phyloP scores from a whole-genome alignment of 2,329 filamentous ascomycete species.

The Meredithiella fracta region DNA sequence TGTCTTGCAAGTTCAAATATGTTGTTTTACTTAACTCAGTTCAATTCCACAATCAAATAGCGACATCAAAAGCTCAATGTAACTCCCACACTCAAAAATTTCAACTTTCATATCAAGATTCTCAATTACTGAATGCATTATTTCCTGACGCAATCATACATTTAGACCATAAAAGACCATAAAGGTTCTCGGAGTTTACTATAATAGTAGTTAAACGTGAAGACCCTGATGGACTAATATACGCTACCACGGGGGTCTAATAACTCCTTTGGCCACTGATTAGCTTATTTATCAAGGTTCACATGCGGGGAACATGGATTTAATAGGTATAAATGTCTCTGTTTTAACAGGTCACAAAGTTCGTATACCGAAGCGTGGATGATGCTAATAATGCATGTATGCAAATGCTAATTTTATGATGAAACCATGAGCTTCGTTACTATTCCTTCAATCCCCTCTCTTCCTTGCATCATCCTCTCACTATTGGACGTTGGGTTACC shows the following conservation, averaged over 20 bases:
- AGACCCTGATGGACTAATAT: constrained; percentile 1
- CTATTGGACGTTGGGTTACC: background rate
- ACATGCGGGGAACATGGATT: background rate
- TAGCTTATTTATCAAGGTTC: background rate
- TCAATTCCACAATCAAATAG: no score
- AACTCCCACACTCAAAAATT: no score
- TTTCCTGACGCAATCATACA: no score
- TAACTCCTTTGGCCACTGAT: background rate
- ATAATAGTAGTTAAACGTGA: background rate
- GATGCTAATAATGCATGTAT: background rate
- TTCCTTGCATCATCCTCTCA: no score
- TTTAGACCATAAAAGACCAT: background rate
- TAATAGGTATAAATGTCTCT: background rate
- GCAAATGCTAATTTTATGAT: no score
- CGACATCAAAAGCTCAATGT: no score
- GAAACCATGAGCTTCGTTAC: background rate
- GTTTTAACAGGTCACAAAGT: no score
- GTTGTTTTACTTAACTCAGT: no score
- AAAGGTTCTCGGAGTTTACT: background rate
- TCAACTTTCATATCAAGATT: no score
- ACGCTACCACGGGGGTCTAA: background rate
- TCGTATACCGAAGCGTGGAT: no score
- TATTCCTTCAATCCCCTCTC: background rate
- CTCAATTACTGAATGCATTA: no score
- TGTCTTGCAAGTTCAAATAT: no score